phyloP scores from a whole-genome alignment of 2,329 filamentous ascomycete genomes.

The Penicillium decumbens region DNA sequence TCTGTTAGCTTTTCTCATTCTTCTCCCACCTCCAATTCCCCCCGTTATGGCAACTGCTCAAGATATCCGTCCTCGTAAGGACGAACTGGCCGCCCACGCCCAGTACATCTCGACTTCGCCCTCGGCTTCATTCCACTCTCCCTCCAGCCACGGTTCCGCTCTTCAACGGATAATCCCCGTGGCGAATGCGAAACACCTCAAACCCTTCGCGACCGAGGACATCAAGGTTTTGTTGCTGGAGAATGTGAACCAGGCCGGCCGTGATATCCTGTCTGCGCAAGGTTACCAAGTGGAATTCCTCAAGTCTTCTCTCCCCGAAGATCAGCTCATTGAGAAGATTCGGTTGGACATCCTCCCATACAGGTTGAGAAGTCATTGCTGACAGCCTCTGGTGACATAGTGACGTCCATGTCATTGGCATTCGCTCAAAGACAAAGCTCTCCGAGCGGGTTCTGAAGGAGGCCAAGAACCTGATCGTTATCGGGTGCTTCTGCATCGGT shows the following conservation, averaged over 20 bases:
- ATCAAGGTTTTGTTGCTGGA: constrained; percentile 95
- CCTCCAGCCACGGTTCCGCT: constrained; percentile 56
- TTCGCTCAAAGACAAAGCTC: constrained; percentile 95
- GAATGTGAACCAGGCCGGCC: constrained; percentile 89
- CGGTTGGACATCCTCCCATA: constrained; percentile 50
- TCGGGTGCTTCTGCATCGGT: constrained; percentile 98
- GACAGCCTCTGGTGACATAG: constrained; percentile 42
- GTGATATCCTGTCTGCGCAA: constrained; percentile 73
- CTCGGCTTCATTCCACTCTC: constrained; percentile 68
- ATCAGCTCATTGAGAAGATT: constrained; percentile 95
- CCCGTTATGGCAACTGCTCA: constrained; percentile 30
- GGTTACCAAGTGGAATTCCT: constrained; percentile 93
- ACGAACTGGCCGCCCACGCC: constrained; percentile 47
- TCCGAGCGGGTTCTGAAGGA: constrained; percentile 77
- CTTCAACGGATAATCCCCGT: constrained; percentile 44
- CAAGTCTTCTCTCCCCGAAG: constrained; percentile 85
- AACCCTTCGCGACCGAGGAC: constrained; percentile 92
- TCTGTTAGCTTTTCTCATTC: constrained; percentile 1
- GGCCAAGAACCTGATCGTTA: constrained; percentile 89
- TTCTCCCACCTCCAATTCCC: constrained; percentile 2
- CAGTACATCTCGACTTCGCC: constrained; percentile 72
- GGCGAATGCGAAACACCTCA: constrained; percentile 66
- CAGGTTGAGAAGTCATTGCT: background rate
- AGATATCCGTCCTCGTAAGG: constrained; percentile 33
- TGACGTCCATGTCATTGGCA: constrained; percentile 94